Evolutionary conservation across 345 rosid species (phyloP), one percentile per base, ranked within the genome.

Genomic region (Iberis pinnata): DNA sequence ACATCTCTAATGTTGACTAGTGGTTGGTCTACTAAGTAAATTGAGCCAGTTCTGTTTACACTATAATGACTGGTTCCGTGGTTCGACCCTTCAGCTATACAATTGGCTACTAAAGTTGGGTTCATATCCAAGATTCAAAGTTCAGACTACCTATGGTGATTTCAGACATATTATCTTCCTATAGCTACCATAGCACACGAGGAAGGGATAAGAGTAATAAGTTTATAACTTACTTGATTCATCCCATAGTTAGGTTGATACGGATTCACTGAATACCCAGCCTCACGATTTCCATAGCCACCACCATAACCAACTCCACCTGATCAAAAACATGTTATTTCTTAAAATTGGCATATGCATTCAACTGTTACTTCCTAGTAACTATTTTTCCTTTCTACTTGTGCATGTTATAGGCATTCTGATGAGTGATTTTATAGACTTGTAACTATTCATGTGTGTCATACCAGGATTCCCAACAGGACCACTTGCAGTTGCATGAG

Each of bases 221-320:
- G n/a, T 6, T 15, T 55, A 41, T 4, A 59, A 78, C 98, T 83
- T 78, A 86, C 98, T 43, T 85, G 84, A 78, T 80, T 79, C 80
- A 80, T 71, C 74, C 73, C 80, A 69, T 84, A 90, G 72, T 69
- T 77, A 31, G 67, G 73, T 49, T 78, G 87, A 72, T 79, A 86
- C 45, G 80, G 75, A 66, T 80, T 76, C 38, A 65, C 85, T 35
- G 75, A 49, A 75, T 80, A 86, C 52, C 71, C 84, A 55, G 80
- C 71, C 73, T 90, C 96, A 32, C 70, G 81, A 73, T 78, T 83
- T 10, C 76, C 74, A 53, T 77, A 80, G 58, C 67, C 77, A 37
- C 83, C 62, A 71, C 68, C 77, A 66, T 80, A 82, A 70, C 70
- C 72, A 52, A 78, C 79, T 70, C 73, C 76, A 72, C 81, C 72